Conservation (phyloP, 2,329 filamentous ascomycete genomes). For the Fonsecaea pugnacius region DNA sequence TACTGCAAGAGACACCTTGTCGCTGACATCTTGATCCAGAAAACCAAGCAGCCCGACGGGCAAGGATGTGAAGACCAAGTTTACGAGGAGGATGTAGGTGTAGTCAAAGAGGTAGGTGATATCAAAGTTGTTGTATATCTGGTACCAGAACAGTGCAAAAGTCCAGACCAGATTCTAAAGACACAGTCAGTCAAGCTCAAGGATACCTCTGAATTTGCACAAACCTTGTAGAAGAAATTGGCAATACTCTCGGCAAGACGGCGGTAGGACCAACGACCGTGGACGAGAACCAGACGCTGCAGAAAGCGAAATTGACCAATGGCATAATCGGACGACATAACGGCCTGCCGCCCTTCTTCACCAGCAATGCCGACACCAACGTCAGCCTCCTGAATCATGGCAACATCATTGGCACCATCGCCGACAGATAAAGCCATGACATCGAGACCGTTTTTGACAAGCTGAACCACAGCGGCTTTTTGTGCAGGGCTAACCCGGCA, state of each 20-base stretch:
- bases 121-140: constrained; percentile 94
- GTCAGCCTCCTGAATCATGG: constrained; percentile 97
- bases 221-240: constrained; percentile 98
- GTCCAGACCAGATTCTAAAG: constrained; percentile 91
- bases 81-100: constrained; percentile 95
- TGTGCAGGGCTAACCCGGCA: constrained; percentile 96
- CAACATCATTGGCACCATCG: constrained; percentile 93
- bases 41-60: constrained; percentile 96
- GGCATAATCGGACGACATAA: constrained; percentile 95
- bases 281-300: constrained; percentile 81
- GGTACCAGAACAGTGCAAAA: constrained; percentile 95
- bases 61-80: constrained; percentile 93
- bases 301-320: constrained; percentile 93
- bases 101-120: constrained; percentile 97
- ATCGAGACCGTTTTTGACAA: constrained; percentile 93
- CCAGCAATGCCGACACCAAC: constrained; percentile 96
- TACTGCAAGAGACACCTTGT: constrained; percentile 89
- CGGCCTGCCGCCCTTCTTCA: constrained; percentile 87
- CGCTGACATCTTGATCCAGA: constrained; percentile 93
- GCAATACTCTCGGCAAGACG: constrained; percentile 89
- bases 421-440: constrained; percentile 95
- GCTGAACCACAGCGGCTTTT: constrained; percentile 92
- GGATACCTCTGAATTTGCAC: constrained; percentile 29
- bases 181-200: constrained; percentile 38
- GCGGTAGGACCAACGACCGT: constrained; percentile 95